Conservation (phyloP, 768 basidiomycete genomes). For the Melanogaster broomeanus region DNA sequence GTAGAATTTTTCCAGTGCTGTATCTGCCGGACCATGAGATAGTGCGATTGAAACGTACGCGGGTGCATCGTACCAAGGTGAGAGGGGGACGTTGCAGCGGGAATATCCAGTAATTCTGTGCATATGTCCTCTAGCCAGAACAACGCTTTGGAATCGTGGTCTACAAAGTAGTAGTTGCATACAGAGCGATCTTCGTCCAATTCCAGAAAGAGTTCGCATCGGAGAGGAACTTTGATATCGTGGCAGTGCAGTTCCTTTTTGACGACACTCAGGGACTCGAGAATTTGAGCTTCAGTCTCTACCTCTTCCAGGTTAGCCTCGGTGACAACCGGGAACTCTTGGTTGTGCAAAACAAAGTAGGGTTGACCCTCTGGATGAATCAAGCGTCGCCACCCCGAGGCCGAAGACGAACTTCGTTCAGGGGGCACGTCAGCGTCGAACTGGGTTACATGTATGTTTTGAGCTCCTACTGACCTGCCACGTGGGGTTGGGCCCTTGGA, state of each 20-base stretch:
- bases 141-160: slow-evolving; percentile 45
- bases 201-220: slow-evolving; percentile 56
- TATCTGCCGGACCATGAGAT: slow-evolving; percentile 36
- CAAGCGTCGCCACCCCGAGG: slow-evolving; percentile 41
- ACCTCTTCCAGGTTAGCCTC: slow-evolving; percentile 50
- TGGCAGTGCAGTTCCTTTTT: slow-evolving; percentile 31
- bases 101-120: slow-evolving; percentile 46
- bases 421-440: not conserved
- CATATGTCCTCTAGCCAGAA: slow-evolving; percentile 56
- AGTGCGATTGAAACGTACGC: not conserved
- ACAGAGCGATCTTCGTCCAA: slow-evolving; percentile 35
- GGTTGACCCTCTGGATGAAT: slow-evolving; percentile 63
- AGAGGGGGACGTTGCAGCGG: slow-evolving; percentile 45
- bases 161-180: slow-evolving; percentile 61
- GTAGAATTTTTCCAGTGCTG: slow-evolving; percentile 51
- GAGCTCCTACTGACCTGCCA: slow-evolving; percentile 4
- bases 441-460: not conserved
- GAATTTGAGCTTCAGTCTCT: slow-evolving; percentile 37
- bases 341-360: slow-evolving; percentile 42
- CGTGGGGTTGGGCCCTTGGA: slow-evolving; percentile 8
- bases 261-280: slow-evolving; percentile 38
- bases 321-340: slow-evolving; percentile 48
- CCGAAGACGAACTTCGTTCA: not conserved
- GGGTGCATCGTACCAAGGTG: slow-evolving; percentile 50
- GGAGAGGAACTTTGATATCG: slow-evolving; percentile 35